Evolutionary conservation across 257 asterid species (phyloP).

Genomic region (Scutellaria barbata): DNA sequence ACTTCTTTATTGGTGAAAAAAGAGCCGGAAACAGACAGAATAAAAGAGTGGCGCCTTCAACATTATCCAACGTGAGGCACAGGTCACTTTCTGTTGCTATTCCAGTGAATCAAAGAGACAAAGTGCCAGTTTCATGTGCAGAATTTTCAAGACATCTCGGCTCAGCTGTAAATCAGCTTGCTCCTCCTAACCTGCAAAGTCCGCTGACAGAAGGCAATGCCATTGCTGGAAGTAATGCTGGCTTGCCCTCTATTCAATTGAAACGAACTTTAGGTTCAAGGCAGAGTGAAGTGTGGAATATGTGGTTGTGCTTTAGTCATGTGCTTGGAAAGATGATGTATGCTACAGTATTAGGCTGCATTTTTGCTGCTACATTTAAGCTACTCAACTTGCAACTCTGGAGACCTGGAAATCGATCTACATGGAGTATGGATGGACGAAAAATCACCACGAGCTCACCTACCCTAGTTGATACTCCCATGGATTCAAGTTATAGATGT

Average conservation of each 20-base stretch:
- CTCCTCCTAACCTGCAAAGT: slow-evolving; percentile 71
- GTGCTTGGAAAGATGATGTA: slow-evolving; percentile 60
- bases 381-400: slow-evolving; percentile 54
- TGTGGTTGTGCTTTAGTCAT: slow-evolving; percentile 53
- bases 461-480: slow-evolving; percentile 46
- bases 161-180: slow-evolving; percentile 77
- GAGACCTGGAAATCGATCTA: slow-evolving; percentile 56
- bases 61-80: slow-evolving; percentile 56
- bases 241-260: slow-evolving; percentile 61
- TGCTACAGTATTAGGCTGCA: slow-evolving; percentile 72
- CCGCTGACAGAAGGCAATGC: slow-evolving; percentile 56
- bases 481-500: slow-evolving; percentile 43
- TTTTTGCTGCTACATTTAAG: slow-evolving; percentile 55
- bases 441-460: slow-evolving; percentile 46
- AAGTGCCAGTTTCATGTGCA: slow-evolving; percentile 44
- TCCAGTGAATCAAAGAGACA: slow-evolving; percentile 61
- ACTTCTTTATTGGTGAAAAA: slow-evolving; percentile 76
- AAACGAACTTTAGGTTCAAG: slow-evolving; percentile 76
- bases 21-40: slow-evolving; percentile 58
- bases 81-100: slow-evolving; percentile 61
- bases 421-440: slow-evolving; percentile 49
- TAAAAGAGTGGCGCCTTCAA: slow-evolving; percentile 59
- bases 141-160: slow-evolving; percentile 73
- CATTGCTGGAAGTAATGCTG: slow-evolving; percentile 46
- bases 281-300: slow-evolving; percentile 63